Conservation (phyloP, 1,284 basidiomycete species). For the Ganoderma boninense region DNA sequence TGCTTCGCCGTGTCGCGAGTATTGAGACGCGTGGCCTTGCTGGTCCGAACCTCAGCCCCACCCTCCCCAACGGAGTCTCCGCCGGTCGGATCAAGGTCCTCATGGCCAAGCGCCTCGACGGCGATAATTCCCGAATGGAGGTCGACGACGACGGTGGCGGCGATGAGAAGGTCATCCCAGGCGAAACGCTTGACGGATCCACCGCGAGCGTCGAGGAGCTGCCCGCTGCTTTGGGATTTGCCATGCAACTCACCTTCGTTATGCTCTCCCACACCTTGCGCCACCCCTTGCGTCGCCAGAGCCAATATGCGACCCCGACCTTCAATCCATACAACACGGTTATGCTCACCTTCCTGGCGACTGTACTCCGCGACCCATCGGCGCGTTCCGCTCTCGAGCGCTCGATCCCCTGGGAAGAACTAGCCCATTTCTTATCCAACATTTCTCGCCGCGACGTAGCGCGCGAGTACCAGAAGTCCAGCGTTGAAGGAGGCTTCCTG, state of each 20-base stretch:
- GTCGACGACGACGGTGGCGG: conserved; percentile 75
- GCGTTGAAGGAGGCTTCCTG: conserved; percentile 47
- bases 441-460: conserved; percentile 64
- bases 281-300: conserved; percentile 68
- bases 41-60: conserved; percentile 38
- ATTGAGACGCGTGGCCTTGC: conserved; percentile 37
- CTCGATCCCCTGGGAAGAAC: conserved; percentile 85
- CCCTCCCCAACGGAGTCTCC: conserved; percentile 27
- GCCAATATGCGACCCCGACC: conserved; percentile 61
- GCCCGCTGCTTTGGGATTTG: conserved; percentile 73
- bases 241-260: conserved; percentile 82
- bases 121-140: conserved; percentile 72
- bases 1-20: conserved; percentile 69
- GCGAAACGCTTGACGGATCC: conserved; percentile 17
- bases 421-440: conserved; percentile 71
- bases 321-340: conserved; percentile 90
- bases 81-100: conserved; percentile 46
- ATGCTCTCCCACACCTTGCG: conserved; percentile 80
- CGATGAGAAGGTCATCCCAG: conserved; percentile 44
- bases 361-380: conserved; percentile 71
- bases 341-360: conserved; percentile 88
- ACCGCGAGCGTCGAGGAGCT: conserved; percentile 38
- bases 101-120: conserved; percentile 45
- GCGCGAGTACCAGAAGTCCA: conserved; percentile 41
- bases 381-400: conserved; percentile 74